Conservation (phyloP, 1,284 basidiomycete species). For the Rhodotorula glutinis region DNA sequence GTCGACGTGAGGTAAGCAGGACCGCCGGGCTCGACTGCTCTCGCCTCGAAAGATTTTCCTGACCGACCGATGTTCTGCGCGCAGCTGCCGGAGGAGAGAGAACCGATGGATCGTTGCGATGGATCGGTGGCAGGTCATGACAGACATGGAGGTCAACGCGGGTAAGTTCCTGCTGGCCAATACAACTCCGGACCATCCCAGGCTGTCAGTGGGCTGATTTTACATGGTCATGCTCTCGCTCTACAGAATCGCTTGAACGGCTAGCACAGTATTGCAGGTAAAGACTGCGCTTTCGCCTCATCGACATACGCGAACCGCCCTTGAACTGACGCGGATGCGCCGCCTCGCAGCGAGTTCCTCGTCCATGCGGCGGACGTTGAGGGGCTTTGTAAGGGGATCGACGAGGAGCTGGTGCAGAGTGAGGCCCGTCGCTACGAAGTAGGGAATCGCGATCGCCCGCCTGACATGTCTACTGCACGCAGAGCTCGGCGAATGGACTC, state of each 20-base stretch:
- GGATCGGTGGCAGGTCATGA: conserved; percentile 98
- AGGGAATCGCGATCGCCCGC: too few relatives aligned
- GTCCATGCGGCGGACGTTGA: conserved; percentile 98
- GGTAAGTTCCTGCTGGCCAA: conserved; percentile 54
- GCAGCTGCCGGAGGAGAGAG: conserved; percentile 75
- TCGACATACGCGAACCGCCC: too few relatives aligned
- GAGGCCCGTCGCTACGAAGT: not conserved
- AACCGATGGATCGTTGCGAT: conserved; percentile 91
- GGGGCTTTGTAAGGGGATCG: conserved; percentile 93
- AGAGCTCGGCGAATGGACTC: conserved; percentile 90
- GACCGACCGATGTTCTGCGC: too few relatives aligned
- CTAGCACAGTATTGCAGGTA: conserved; percentile 75
- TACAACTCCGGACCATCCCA: too few relatives aligned
- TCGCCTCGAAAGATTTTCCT: too few relatives aligned
- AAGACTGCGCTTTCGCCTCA: conserved; percentile 31
- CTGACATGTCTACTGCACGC: not conserved
- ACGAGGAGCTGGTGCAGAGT: conserved; percentile 83
- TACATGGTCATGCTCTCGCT: too few relatives aligned
- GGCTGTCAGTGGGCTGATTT: too few relatives aligned
- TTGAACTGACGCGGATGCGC: too few relatives aligned
- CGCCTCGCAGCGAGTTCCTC: conserved; percentile 72
- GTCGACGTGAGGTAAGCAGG: conserved; percentile 80
- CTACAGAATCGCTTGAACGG: conserved; percentile 64
- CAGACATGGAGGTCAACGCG: conserved; percentile 85
- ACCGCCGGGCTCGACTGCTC: too few relatives aligned